Evolutionary conservation across 2,329 filamentous ascomycete genomes (phyloP).

Genomic region (Phialophora expanda): DNA sequence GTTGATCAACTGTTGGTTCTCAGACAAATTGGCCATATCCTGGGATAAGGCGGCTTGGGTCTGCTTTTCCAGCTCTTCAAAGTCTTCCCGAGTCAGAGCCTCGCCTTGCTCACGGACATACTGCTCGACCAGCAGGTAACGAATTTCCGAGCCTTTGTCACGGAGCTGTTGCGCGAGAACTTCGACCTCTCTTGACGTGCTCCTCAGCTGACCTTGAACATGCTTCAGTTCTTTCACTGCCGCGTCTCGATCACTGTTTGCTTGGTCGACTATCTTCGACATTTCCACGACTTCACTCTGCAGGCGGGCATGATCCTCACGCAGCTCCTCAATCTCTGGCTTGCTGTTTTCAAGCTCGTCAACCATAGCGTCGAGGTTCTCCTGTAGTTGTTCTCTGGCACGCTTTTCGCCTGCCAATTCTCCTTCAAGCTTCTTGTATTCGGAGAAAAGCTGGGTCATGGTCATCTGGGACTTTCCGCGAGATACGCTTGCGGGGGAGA

Average conservation of each 20-base stretch:
- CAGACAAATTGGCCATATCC: constrained; percentile 75
- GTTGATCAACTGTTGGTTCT: constrained; percentile 87
- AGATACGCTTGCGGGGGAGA: constrained; percentile 55
- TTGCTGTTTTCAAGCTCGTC: constrained; percentile 81
- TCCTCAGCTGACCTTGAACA: constrained; percentile 73
- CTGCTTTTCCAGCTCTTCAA: constrained; percentile 73
- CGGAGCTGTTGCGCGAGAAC: constrained; percentile 85
- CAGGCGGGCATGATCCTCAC: constrained; percentile 78
- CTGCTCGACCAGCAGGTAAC: constrained; percentile 85
- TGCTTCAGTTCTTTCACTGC: constrained; percentile 80
- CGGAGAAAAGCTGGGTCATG: constrained; percentile 67
- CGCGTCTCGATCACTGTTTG: constrained; percentile 77
- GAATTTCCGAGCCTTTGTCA: constrained; percentile 87
- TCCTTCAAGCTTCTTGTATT: constrained; percentile 68
- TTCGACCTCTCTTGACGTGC: constrained; percentile 68
- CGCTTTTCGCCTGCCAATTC: constrained; percentile 75
- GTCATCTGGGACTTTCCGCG: constrained; percentile 66
- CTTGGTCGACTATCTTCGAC: constrained; percentile 80
- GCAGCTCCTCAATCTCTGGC: constrained; percentile 85
- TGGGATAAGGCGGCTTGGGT: constrained; percentile 63
- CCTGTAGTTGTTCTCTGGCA: constrained; percentile 73
- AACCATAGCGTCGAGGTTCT: constrained; percentile 84
- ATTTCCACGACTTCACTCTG: constrained; percentile 81
- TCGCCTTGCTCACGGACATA: constrained; percentile 81
- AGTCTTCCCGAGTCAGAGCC: constrained; percentile 73